Percentiles rank a stretch among this genome's conserved stretches.
Evolutionary conservation across 2,329 filamentous ascomycete species (phyloP).

Genomic region (Waltergamsia citrina): DNA sequence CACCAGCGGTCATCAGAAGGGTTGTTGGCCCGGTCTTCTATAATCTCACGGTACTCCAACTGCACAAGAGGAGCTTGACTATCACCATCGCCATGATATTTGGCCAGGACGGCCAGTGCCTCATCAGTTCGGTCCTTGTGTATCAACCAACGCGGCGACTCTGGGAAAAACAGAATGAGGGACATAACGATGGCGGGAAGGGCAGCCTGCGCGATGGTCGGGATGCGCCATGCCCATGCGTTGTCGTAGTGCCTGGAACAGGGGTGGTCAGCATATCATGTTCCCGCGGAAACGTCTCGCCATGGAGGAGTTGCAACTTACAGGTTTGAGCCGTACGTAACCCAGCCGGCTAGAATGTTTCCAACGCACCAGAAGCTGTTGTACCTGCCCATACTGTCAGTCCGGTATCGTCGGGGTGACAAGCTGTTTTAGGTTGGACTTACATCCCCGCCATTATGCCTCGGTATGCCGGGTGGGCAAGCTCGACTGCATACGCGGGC

Average conservation of each 20-base stretch:
- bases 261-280: too few species aligned
- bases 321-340: too few species aligned
- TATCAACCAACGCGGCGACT: constrained; percentile 15
- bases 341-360: too few species aligned
- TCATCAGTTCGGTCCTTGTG: constrained; percentile 23
- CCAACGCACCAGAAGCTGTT: too few species aligned
- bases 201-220: constrained; percentile 43
- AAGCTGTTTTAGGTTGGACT: too few species aligned
- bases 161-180: constrained; percentile 19
- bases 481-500: too few species aligned
- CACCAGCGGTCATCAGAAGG: constrained; percentile 46
- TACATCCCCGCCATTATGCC: too few species aligned
- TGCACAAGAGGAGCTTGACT: constrained; percentile 38
- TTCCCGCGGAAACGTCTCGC: too few species aligned
- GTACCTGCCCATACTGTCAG: too few species aligned
- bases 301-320: too few species aligned
- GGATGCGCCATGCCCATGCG: constrained; percentile 45
- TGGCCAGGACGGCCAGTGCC: constrained; percentile 24
- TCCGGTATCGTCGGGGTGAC: too few species aligned
- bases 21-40: constrained; percentile 33
- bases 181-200: constrained; percentile 2
- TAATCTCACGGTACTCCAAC: constrained; percentile 40
- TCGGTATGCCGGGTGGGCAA: too few species aligned
- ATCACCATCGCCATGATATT: constrained; percentile 42
- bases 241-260: not conserved